Conservation (phyloP, 805 yeast species). For the Yueomyces sp. region DNA sequence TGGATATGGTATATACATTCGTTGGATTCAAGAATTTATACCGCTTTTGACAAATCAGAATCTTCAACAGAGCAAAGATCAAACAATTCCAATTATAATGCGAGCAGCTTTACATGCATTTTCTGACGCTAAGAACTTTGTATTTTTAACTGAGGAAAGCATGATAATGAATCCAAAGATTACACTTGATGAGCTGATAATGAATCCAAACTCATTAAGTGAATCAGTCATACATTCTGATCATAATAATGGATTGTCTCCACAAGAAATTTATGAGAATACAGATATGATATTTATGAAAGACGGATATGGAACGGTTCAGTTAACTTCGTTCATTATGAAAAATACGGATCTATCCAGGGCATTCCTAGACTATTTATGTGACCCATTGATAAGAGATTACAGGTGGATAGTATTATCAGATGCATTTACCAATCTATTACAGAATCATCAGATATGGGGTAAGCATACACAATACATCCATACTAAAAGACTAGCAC, state of each 20-base stretch:
- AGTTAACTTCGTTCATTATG: conserved; percentile 45
- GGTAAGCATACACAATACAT: not conserved
- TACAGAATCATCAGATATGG: not conserved
- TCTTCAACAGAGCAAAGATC: conserved; percentile 18
- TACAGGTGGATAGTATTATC: conserved; percentile 28
- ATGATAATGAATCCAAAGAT: conserved; percentile 59
- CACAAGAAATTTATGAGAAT: conserved; percentile 49
- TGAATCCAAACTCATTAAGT: conserved; percentile 45
- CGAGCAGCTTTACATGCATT: conserved; percentile 90
- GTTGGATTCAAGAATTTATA: conserved; percentile 76
- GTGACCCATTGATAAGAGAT: conserved; percentile 54
- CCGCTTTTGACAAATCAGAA: conserved; percentile 40
- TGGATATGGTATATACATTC: conserved; percentile 68
- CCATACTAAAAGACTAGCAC: not conserved
- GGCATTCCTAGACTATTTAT: conserved; percentile 65
- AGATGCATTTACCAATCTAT: not conserved
- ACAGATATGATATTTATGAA: conserved; percentile 31
- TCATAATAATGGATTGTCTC: conserved; percentile 47
- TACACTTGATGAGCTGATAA: conserved; percentile 44
- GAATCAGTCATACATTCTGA: conserved; percentile 38
- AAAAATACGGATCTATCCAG: conserved; percentile 45
- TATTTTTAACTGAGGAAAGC: conserved; percentile 75
- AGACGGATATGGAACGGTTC: not conserved
- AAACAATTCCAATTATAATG: conserved; percentile 24
- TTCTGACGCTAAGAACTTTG: conserved; percentile 78